These are phyloP conservation scores for Cercospora brassicicola DNA, from an alignment of 2,329 filamentous ascomycete species.

Conservation along the genomic window DNA sequence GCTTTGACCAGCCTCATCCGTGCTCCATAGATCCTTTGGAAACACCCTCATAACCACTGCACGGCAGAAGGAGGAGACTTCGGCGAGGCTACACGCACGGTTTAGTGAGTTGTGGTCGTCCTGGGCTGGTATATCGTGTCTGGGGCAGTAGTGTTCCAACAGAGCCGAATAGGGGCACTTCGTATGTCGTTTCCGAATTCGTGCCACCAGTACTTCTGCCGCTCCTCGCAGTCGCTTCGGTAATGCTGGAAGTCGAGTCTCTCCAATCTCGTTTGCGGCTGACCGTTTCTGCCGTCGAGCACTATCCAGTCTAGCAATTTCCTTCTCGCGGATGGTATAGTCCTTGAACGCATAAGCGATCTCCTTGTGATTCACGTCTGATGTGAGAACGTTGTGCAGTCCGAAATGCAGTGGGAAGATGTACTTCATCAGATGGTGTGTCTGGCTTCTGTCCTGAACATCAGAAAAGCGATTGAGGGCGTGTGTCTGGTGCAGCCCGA, in stretches of 20 bases:
- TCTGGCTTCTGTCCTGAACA: constrained; percentile 53
- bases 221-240: constrained; percentile 62
- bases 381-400: constrained; percentile 89
- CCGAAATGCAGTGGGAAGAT: constrained; percentile 90
- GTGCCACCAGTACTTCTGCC: constrained; percentile 60
- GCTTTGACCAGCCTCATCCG: constrained; percentile 50
- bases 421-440: constrained; percentile 78
- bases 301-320: constrained; percentile 56
- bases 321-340: constrained; percentile 80
- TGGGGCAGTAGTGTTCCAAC: constrained; percentile 77
- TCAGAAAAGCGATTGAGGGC: constrained; percentile 71
- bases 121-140: constrained; percentile 23
- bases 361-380: constrained; percentile 61
- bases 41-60: constrained; percentile 71
- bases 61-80: constrained; percentile 84
- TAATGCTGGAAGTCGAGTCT: constrained; percentile 53
- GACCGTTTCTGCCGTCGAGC: neutral
- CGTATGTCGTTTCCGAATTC: constrained; percentile 68
- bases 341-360: constrained; percentile 77
- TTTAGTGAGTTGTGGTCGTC: constrained; percentile 54
- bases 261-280: neutral
- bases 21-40: constrained; percentile 73
- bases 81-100: constrained; percentile 64
- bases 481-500: constrained; percentile 80
- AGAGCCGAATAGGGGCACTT: constrained; percentile 79